Conservation (phyloP, 129 eudicot species). For the Flaveria brownii region DNA sequence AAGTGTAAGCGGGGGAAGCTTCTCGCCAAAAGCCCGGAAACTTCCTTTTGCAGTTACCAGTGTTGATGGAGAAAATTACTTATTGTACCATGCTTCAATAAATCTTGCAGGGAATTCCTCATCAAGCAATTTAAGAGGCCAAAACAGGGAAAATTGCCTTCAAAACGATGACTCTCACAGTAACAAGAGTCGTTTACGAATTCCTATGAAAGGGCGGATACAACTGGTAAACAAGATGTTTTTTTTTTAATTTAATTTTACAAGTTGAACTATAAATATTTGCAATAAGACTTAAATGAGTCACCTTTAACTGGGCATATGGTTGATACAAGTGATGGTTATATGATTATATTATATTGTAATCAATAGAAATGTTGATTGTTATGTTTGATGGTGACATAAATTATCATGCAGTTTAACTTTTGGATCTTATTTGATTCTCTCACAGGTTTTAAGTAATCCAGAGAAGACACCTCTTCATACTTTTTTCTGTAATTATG, state of each 20-base stretch:
- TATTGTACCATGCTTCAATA: slow-evolving; percentile 75
- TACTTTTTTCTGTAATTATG: slow-evolving; percentile 83
- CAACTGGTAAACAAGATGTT: slow-evolving; percentile 55
- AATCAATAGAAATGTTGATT: not conserved
- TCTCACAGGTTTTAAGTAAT: slow-evolving; percentile 78
- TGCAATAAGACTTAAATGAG: not conserved
- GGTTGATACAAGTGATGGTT: not conserved
- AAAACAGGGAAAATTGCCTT: slow-evolving; percentile 28
- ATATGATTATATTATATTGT: not conserved
- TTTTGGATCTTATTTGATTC: slow-evolving; percentile 25
- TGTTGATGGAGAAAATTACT: slow-evolving; percentile 79
- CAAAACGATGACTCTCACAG: slow-evolving; percentile 38
- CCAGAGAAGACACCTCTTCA: slow-evolving; percentile 95
- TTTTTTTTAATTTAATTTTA: not conserved
- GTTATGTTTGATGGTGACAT: not conserved
- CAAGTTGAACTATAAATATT: not conserved
- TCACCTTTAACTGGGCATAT: not conserved
- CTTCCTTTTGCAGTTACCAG: slow-evolving; percentile 87
- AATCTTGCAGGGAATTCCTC: slow-evolving; percentile 53
- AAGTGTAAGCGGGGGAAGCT: slow-evolving; percentile 67
- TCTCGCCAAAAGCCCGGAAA: slow-evolving; percentile 79
- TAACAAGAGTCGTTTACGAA: slow-evolving; percentile 58
- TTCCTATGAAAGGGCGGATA: slow-evolving; percentile 89
- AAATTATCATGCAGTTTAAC: slow-evolving; percentile 11
- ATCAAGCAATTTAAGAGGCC: slow-evolving; percentile 33